Evolutionary conservation across 352 stramenopile genomes (phyloP), one percentile per base, ranked within the genome.

Genomic region (Halophytophthora polymorphica): DNA sequence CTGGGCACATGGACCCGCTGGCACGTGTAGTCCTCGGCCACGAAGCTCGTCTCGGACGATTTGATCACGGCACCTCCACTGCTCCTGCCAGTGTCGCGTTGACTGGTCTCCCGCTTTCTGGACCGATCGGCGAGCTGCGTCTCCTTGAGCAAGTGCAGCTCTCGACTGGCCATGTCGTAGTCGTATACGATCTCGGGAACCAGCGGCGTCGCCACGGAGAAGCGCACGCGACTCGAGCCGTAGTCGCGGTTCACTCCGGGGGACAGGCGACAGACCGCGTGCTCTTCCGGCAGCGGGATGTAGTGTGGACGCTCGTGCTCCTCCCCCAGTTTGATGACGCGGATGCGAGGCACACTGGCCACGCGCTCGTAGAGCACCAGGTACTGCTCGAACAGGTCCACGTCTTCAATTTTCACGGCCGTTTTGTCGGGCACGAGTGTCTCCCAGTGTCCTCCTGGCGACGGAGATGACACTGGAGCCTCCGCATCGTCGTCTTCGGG

Each of bases 391-490:
- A 92, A 92, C 18, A 96, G 47, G 55, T 96, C 87, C 10, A 96
- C 70, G 48, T 96, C 87, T 35, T 96, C 87, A 53, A 96, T 89
- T 53, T 96, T 93, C 13, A 90, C 82, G 25, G 85, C 69, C 25
- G 51, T 25, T 0, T 79, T 51, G 25, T 88, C 74, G 2, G 77
- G 65, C 12, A 93, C 39, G 33, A 88, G 63, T 14, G 66, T 77
- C 25, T 64, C 23, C 80, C 77, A 90, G 2, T 28, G 41, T 8
- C 41, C 35, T 53, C 56, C 11, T 11, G 48, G 41, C 6, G 39
- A 39, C 11, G 44, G 33, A 8, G 25, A 31, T 8, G 25, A 31
- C 25, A 31, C 25, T 31, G 25, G 8, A 4, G 25, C 25, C 25
- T 10, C 25, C 15, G 10, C 18, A 6, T 25, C 18, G 18, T 21